Base-by-base conservation (phyloP, 495 filamentous ascomycete species). In the Opeltia flavorubescens region DNA sequence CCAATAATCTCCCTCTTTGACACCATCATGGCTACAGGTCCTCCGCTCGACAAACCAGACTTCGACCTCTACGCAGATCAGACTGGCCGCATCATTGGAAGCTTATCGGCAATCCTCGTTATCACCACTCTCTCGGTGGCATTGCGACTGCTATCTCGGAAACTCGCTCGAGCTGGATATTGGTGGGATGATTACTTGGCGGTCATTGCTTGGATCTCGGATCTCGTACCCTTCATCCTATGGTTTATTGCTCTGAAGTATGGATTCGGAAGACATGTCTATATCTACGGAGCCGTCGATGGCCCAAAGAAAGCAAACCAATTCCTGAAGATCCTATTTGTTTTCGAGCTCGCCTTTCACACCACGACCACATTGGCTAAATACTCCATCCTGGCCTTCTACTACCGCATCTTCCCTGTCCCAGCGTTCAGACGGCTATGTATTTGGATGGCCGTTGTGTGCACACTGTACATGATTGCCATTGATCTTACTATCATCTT, bases 71-170 rank as follows among this genome's bases (percentile, higher is more conserved):
- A 52, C 21, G 50, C 26, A 6, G 50, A 52, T 27, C 50, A 52
- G 44, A 44, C 44, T 34, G 50, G 50, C 3, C 34, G 50, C 6
- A 52, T 52, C 45, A 52, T 52, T 24, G 50, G 50, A 15, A 52
- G 24, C 27, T 43, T 4, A 9, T 44, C 40, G 6, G 50, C 50
- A 13, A 48, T 52, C 5, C 44, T 48, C 45, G 18, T 48, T 4
- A 42, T 52, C 44, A 48, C 50, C 13, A 30, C 33, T 36, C 9
- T 34, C 21, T 52, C 48, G 17, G 50, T 52, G 7, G 2, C 28
- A 12, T n/a, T 52, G 12, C 25, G 50, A 21, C 45, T 52, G 26
- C 4, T 48, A 23, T 52, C 50, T 11, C 34, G 50, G 45, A 52
- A 52, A 45, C 50, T 52, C 18, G 44, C 50, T 0, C 43, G 45